Evolutionary conservation across 2,329 filamentous ascomycete species (phyloP), one percentile per base, ranked within the genome.

Genomic region (Didymella arachidicola): DNA sequence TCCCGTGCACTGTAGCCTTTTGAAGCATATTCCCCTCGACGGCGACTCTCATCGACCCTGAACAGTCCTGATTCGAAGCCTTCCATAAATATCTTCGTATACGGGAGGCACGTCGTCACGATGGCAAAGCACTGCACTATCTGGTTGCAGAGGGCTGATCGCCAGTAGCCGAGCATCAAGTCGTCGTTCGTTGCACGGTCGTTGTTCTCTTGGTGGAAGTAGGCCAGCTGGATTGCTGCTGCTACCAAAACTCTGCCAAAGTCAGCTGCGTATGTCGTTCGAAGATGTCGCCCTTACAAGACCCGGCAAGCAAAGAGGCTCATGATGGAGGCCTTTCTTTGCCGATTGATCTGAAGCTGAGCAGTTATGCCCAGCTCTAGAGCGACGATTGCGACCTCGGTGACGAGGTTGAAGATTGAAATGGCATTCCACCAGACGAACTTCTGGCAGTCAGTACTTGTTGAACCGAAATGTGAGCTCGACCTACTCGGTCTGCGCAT

Each of bases 21-120:
- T 7, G 53, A 55, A 7, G 48, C 59, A 19, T 63, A 42, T 18
- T 64, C 61, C 53, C 57, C 63, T 25, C 57, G 51, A 22, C 64
- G 51, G 11, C 64, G 59, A 22, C 54, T 30, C 19, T 70, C 67
- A 38, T 71, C 67, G 2, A 68, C 51, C 7, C 69, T 64, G 19
- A 72, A 61, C 0, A 69, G 53, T 3, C 68, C 68, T 3, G 64
- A 68, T 22, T 72, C 71, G n/a, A 72, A 62, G 3, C 66, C 65
- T 34, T 72, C 63, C 63, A 74, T 65, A 45, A 73, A 70, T 2
- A 70, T 60, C 30, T 69, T 72, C 26, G 68, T 65, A 54, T 72
- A 73, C 1, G 70, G 67, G 16, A 73, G 61, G 48, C 67, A 71
- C 8, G 68, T 68, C 14, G 71, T 72, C 7, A 70, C 51, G 14